phyloP scores from a whole-genome alignment of 805 yeast species.

The Priceomyces haplophilus region DNA sequence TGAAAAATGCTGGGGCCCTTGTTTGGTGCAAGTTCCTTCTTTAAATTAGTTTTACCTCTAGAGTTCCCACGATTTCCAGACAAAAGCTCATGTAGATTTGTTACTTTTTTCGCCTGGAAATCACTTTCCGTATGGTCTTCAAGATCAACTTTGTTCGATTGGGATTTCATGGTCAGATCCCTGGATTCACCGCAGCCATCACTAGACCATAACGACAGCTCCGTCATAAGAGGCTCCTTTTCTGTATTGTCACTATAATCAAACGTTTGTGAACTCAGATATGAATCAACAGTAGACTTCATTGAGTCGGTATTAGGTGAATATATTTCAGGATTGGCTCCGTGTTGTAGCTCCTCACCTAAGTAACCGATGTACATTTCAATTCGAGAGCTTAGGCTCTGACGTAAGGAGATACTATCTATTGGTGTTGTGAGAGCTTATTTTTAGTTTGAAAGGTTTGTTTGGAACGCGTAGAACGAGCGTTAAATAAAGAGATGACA shows the following conservation, averaged over 20 bases:
- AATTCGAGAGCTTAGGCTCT: not conserved
- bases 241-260: constrained; percentile 13
- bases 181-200: not conserved
- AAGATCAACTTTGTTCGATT: not conserved
- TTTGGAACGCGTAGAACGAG: not conserved
- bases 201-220: not conserved
- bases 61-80: constrained; percentile 14
- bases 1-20: not conserved
- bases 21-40: not conserved
- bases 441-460: no score
- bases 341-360: not conserved
- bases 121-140: not conserved
- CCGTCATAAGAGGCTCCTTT: constrained; percentile 3
- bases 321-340: not conserved
- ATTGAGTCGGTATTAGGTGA: not conserved
- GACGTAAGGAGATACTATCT: no score
- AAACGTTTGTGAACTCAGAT: not conserved
- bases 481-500: not conserved
- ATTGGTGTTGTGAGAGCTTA: no score
- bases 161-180: not conserved
- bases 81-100: constrained; percentile 13
- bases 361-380: not conserved
- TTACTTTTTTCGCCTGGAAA: not conserved
- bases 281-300: constrained; percentile 2
- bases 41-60: constrained; percentile 4